These are phyloP conservation scores for Microdochium paspali DNA, from an alignment of 2,329 filamentous ascomycete species.

Conservation along the genomic window DNA sequence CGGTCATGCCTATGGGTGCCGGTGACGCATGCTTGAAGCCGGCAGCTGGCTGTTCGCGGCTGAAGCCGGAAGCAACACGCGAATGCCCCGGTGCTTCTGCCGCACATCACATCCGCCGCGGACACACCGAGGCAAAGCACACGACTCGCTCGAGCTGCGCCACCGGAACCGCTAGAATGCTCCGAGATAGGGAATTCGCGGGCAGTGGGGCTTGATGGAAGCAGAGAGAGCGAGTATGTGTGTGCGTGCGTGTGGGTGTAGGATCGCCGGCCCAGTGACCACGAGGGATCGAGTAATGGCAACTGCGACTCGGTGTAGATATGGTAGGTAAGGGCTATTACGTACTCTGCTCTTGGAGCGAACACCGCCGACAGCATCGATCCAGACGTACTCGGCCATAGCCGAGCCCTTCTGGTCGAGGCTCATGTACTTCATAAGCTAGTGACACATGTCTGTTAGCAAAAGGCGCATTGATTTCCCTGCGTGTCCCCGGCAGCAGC, in stretches of 20 bases:
- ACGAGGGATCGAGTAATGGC: conserved; percentile 14
- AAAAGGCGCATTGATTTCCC: background rate
- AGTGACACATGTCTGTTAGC: conserved; percentile 6
- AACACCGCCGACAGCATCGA: conserved; percentile 72
- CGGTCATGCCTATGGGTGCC: no score
- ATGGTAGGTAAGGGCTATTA: conserved; percentile 16
- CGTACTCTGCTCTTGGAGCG: conserved; percentile 96
- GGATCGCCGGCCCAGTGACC: conserved; percentile 6
- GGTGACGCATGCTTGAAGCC: background rate
- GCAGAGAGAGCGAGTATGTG: background rate
- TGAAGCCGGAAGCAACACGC: background rate
- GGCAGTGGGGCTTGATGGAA: background rate
- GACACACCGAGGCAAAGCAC: background rate
- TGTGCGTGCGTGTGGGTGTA: background rate
- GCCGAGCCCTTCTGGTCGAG: conserved; percentile 83
- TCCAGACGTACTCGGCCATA: conserved; percentile 97
- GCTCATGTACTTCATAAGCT: conserved; percentile 87
- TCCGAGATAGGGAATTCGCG: background rate
- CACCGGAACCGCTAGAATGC: background rate
- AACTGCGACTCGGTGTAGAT: conserved; percentile 16
- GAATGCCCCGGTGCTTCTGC: background rate
- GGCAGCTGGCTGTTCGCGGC: background rate
- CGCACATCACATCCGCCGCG: background rate
- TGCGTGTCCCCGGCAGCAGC: background rate
- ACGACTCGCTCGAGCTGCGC: background rate